Evolutionary conservation across 768 basidiomycete genomes (phyloP), one percentile per base, ranked within the genome.

Genomic region (Pisolithus tinctorius): DNA sequence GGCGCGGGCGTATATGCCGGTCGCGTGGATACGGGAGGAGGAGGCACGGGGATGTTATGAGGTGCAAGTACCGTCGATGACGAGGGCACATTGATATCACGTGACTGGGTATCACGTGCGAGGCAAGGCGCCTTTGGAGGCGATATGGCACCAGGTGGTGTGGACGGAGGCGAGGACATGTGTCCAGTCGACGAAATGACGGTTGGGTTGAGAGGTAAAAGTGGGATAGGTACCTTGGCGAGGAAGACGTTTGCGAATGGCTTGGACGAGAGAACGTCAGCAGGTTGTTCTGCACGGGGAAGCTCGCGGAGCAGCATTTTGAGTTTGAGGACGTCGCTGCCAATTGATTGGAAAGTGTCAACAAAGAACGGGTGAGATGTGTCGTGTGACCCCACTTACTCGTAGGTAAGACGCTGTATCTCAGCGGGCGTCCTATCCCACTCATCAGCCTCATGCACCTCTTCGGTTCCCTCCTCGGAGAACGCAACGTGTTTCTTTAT

Each of bases 371-470:
- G 13, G 40, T 44, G 40, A n/a, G 30, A 37, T 27, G 16, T 25
- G 26, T 51, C 41, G 51, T 45, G 47, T 47, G 29, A 78, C 34
- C 4, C 34, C 34, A 34, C 84, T 76, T 62, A 88, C 84, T 82
- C 75, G 61, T 86, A 88, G 2, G 79, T 75, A 56, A 88, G 68
- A 53, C 74, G 76, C 30, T 74, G 73, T 6, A 84, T 80, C 38
- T 85, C 82, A 2, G 76, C 74, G 3, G 87, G 86, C 1, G 84
- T 86, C 14, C 87, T 75, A 63, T 89, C 87, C 87, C 87, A 88
- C 50, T 86, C 84, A 63, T 89, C 87, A 3, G 84, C 87, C 29
- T 74, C 64, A 60, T 77, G 76, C 9, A 88, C 71, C 62, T 86
- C 74, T 53, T 84, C 80, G 11, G 70, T 67, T 48, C 74, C 76